Evolutionary conservation across 2,329 filamentous ascomycete species (phyloP).

Genomic region (Cercospora beticola): DNA sequence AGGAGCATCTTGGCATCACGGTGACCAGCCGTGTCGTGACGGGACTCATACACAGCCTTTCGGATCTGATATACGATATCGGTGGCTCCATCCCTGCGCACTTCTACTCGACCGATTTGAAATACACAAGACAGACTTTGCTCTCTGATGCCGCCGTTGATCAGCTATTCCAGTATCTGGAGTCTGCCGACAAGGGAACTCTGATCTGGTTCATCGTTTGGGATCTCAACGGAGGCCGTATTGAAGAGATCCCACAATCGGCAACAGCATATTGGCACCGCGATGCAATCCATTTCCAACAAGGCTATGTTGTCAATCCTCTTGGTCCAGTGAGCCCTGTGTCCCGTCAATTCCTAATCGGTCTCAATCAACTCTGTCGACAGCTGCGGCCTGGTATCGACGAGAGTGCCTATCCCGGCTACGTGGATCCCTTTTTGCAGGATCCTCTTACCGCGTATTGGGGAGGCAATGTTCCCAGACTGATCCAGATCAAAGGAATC

Average conservation of each 20-base stretch:
- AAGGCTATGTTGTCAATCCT: conserved; percentile 22
- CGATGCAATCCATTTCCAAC: conserved; percentile 26
- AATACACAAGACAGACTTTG: conserved; percentile 16
- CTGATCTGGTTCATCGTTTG: conserved; percentile 26
- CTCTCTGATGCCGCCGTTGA: conserved; percentile 23
- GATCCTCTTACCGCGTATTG: conserved; percentile 36
- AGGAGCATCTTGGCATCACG: conserved; percentile 10
- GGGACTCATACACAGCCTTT: conserved; percentile 12
- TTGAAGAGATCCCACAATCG: conserved; percentile 21
- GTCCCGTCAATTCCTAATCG: conserved; percentile 19
- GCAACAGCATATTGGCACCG: conserved; percentile 27
- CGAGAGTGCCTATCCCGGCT: conserved; percentile 26
- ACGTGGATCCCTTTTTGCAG: conserved; percentile 34
- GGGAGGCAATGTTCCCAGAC: conserved; percentile 31
- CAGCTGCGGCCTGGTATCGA: conserved; percentile 18
- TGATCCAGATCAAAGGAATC: conserved; percentile 35
- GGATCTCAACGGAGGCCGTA: conserved; percentile 24
- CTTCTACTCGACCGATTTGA: conserved; percentile 26
- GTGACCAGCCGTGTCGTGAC: conserved; percentile 20
- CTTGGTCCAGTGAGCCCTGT: conserved; percentile 7
- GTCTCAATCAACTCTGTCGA: conserved; percentile 19
- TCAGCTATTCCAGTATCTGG: conserved; percentile 27
- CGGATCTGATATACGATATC: conserved; percentile 16
- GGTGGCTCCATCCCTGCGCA: conserved; percentile 25
- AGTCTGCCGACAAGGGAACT: conserved; percentile 17